Conservation (phyloP, 2,329 filamentous ascomycete genomes). For the Monilinia aucupariae region DNA sequence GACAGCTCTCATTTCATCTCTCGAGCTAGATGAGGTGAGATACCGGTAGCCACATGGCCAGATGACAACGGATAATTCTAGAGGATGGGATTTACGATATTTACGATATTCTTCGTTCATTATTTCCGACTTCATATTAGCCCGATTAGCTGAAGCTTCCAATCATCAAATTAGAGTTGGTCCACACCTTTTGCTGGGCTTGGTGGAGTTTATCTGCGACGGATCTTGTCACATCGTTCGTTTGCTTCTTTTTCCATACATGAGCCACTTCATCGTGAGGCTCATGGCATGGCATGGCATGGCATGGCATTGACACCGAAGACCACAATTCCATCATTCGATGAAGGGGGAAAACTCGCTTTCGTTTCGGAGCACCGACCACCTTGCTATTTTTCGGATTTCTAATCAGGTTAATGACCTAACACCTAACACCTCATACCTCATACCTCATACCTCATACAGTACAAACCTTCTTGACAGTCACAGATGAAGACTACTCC, state of each 20-base stretch:
- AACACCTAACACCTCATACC: too few relatives aligned
- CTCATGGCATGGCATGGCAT: background rate
- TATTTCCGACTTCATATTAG: constrained; percentile 5
- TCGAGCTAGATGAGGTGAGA: background rate
- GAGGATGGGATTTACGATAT: background rate
- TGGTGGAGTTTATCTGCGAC: background rate
- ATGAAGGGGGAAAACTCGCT: constrained; percentile 8
- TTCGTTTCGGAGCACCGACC: constrained; percentile 13
- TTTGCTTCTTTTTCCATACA: background rate
- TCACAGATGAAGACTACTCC: background rate
- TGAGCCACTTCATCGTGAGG: background rate
- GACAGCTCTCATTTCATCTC: background rate
- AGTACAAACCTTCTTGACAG: background rate
- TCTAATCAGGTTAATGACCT: background rate
- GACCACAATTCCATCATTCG: constrained; percentile 4
- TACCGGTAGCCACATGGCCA: constrained; percentile 7
- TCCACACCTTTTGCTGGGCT: background rate
- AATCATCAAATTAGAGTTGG: constrained; percentile 14
- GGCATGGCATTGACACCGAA: background rate
- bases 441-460: too few relatives aligned
- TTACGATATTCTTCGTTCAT: constrained; percentile 6
- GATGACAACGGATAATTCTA: background rate
- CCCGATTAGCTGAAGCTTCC: background rate
- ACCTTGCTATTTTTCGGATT: background rate
- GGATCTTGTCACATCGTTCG: background rate